Conservation (phyloP, 306 rosid genomes). For the Fagus sylvatica region DNA sequence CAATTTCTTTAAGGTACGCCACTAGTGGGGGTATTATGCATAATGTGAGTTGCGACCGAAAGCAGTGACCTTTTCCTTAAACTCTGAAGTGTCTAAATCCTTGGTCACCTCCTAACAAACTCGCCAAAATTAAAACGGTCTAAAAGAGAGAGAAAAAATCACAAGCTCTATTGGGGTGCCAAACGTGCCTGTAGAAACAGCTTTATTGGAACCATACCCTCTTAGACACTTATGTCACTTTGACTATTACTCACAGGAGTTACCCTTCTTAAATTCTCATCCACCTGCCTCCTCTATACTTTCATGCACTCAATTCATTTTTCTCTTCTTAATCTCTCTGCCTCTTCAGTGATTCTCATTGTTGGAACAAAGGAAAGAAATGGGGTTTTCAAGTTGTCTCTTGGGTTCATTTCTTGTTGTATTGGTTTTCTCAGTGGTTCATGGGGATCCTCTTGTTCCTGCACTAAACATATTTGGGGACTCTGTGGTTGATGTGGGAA, state of each 20-base stretch:
- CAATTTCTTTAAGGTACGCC: constrained; percentile 9
- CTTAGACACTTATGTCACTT: neutral
- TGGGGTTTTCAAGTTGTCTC: constrained; percentile 32
- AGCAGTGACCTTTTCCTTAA: constrained; percentile 8
- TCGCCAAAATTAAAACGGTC: neutral
- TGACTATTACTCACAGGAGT: neutral
- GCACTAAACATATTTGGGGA: constrained; percentile 63
- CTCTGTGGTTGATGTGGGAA: constrained; percentile 64
- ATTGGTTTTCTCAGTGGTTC: constrained; percentile 30
- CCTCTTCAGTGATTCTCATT: neutral
- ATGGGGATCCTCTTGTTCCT: constrained; percentile 58
- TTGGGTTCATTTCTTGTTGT: constrained; percentile 31
- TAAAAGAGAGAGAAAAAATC: constrained; percentile 12
- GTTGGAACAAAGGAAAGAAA: constrained; percentile 13
- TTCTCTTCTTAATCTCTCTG: neutral
- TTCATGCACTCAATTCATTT: constrained; percentile 5
- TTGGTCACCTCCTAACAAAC: constrained; percentile 26
- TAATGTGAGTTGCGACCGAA: neutral
- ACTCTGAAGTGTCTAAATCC: neutral
- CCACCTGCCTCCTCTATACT: constrained; percentile 20
- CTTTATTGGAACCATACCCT: constrained; percentile 23
- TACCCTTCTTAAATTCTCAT: constrained; percentile 16
- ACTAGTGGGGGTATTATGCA: neutral
- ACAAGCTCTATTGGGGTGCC: constrained; percentile 8
- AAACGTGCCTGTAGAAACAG: constrained; percentile 6